phyloP scores from a whole-genome alignment of 2,329 filamentous ascomycete species.

The Botrytis cinerea region DNA sequence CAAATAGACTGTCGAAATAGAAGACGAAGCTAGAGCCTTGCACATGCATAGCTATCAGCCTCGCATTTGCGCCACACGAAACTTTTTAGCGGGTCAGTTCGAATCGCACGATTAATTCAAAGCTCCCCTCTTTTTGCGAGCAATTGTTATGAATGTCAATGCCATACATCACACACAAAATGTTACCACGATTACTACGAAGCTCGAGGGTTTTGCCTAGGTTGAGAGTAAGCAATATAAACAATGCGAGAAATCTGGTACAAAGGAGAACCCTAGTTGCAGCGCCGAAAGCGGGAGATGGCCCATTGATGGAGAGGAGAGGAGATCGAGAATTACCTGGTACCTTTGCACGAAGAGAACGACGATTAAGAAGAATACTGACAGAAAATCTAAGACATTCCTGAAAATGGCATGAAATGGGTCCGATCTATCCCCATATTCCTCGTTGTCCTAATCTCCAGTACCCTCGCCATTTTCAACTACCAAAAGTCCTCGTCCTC shows the following conservation, averaged over 20 bases:
- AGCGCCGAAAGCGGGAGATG: conserved; percentile 60
- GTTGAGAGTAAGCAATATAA: conserved; percentile 24
- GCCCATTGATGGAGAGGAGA: conserved; percentile 64
- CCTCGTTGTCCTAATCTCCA: conserved; percentile 66
- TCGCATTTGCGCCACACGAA: conserved; percentile 27
- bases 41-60: conserved; percentile 10
- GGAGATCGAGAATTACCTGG: conserved; percentile 67
- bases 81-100: conserved; percentile 24
- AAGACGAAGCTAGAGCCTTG: conserved; percentile 13
- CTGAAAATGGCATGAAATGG: conserved; percentile 54
- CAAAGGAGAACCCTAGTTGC: conserved; percentile 53
- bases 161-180: conserved; percentile 25
- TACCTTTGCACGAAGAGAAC: conserved; percentile 40
- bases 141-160: neutral
- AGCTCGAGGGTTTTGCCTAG: conserved; percentile 32
- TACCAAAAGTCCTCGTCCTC: conserved; percentile 94
- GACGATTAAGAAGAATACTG: neutral
- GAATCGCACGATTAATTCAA: conserved; percentile 19
- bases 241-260: conserved; percentile 29
- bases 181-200: conserved; percentile 40
- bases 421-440: conserved; percentile 79
- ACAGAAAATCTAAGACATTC: conserved; percentile 32
- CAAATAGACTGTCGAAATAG: neutral
- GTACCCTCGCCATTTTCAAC: conserved; percentile 92
- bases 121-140: conserved; percentile 6